Evolutionary conservation across 139 green algal species (phyloP).

Genomic region (Haematococcus lacustris): DNA sequence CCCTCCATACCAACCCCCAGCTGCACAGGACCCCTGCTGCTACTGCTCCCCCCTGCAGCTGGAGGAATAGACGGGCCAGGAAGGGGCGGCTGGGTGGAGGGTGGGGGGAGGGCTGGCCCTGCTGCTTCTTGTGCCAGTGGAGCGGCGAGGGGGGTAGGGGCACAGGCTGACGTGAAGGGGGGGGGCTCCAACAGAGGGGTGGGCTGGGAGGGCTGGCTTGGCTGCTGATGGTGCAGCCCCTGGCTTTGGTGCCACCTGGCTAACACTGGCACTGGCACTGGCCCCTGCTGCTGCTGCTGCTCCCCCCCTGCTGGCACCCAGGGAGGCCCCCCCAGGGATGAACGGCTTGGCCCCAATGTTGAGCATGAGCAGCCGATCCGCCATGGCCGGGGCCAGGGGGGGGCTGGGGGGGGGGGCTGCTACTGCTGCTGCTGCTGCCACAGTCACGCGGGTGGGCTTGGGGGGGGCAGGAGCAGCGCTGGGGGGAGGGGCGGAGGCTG

Average conservation of each 20-base stretch:
- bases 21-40: neutral
- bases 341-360: no score
- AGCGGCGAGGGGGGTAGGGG: no score
- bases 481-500: no score
- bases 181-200: no score
- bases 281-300: constrained; percentile 2
- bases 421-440: no score
- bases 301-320: neutral
- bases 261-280: no score
- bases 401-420: no score
- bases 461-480: no score
- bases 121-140: neutral
- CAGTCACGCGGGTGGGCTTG: no score
- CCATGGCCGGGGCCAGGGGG: no score
- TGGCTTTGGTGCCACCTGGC: neutral
- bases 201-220: neutral
- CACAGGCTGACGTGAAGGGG: no score
- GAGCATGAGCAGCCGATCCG: no score
- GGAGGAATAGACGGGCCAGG: neutral
- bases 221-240: neutral
- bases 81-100: constrained; percentile 2
- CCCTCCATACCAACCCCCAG: neutral
- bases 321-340: neutral
- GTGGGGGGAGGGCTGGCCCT: neutral
- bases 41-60: neutral